These are phyloP conservation scores for Pyracantha coccinea DNA, from an alignment of 331 rosid species.

Conservation along the genomic window DNA sequence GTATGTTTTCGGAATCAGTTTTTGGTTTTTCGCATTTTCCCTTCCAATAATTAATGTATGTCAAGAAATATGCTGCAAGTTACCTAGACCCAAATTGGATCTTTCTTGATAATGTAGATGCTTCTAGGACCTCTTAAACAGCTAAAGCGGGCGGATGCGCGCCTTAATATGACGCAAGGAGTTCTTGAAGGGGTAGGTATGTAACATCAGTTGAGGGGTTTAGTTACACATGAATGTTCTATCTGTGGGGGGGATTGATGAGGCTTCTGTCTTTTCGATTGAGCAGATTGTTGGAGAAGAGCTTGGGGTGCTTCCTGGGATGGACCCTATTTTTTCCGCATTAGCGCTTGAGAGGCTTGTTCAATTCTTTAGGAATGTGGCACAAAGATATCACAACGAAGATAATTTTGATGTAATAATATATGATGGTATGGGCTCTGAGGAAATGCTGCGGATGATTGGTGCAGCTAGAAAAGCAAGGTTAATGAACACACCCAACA, in stretches of 20 bases:
- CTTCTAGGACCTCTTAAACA: constrained; percentile 75
- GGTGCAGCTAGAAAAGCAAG: constrained; percentile 82
- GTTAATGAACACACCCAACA: constrained; percentile 21
- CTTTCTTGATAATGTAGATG: constrained; percentile 44
- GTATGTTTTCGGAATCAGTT: constrained; percentile 35
- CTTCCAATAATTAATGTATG: not conserved
- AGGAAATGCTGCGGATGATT: constrained; percentile 70
- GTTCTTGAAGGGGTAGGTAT: constrained; percentile 88
- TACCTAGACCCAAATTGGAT: constrained; percentile 4
- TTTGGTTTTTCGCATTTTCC: constrained; percentile 9
- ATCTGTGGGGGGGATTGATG: not conserved
- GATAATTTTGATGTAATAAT: constrained; percentile 59
- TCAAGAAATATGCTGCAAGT: constrained; percentile 3
- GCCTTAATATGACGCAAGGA: constrained; percentile 81
- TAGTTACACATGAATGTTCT: constrained; percentile 5
- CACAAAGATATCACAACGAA: constrained; percentile 31
- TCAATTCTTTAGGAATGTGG: constrained; percentile 38
- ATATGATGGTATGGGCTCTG: constrained; percentile 82
- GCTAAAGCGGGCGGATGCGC: constrained; percentile 81
- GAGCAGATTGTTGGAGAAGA: constrained; percentile 90
- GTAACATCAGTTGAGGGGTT: constrained; percentile 26
- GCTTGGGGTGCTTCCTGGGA: constrained; percentile 92
- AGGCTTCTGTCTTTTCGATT: not conserved
- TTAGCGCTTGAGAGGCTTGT: constrained; percentile 62
- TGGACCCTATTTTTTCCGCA: constrained; percentile 66